Conservation (phyloP, 2,329 filamentous ascomycete species). For the Claviceps lovelessii region DNA sequence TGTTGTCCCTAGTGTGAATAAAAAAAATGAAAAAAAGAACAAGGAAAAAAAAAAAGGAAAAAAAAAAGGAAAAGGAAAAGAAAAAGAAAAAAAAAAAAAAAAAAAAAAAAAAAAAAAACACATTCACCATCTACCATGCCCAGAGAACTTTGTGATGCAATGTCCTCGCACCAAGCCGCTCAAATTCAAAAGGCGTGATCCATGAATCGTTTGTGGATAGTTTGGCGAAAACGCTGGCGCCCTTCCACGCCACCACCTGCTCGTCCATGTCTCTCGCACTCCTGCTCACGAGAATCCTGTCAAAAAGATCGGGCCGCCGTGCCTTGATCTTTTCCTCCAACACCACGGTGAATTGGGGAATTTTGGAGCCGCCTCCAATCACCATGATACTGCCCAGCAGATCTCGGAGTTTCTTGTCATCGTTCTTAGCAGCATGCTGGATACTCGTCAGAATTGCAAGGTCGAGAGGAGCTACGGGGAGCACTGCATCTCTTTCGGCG, state of each 20-base stretch:
- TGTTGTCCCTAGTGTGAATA: neutral
- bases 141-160: conserved; percentile 69
- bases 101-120: neutral
- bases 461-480: conserved; percentile 75
- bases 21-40: neutral
- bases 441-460: conserved; percentile 82
- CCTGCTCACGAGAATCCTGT: conserved; percentile 47
- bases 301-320: conserved; percentile 44
- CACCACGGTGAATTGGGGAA: conserved; percentile 63
- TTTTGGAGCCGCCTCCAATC: conserved; percentile 71
- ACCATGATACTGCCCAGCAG: conserved; percentile 84
- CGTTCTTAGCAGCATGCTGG: conserved; percentile 68
- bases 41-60: neutral
- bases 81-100: neutral
- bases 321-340: conserved; percentile 70
- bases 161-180: conserved; percentile 66
- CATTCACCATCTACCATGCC: conserved; percentile 32
- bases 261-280: conserved; percentile 90
- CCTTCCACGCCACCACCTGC: conserved; percentile 97
- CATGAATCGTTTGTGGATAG: conserved; percentile 87
- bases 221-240: conserved; percentile 89
- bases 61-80: neutral
- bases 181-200: conserved; percentile 79
- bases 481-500: conserved; percentile 60
- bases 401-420: conserved; percentile 87